These are phyloP conservation scores for Malassezia obtusa DNA, from an alignment of 1,284 basidiomycete genomes.

Conservation along the genomic window DNA sequence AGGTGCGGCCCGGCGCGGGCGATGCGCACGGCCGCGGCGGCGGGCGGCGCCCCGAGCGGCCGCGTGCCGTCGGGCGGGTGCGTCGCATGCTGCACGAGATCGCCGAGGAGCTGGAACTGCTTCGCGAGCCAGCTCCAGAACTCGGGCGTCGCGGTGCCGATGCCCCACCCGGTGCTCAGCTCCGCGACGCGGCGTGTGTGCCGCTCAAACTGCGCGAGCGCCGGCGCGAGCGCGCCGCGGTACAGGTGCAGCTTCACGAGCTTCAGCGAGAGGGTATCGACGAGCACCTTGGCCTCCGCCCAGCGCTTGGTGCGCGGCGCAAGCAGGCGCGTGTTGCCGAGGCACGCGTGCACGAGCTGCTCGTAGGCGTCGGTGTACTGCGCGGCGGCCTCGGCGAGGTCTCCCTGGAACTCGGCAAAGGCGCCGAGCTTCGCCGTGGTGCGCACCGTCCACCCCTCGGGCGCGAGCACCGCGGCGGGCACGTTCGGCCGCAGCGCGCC, in stretches of 20 bases:
- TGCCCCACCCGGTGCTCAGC: slow-evolving; percentile 83
- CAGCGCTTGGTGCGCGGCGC: slow-evolving; percentile 89
- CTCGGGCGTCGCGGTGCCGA: slow-evolving; percentile 91
- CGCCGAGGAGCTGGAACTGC: slow-evolving; percentile 54
- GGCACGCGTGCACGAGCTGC: slow-evolving; percentile 12
- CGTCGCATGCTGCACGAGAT: slow-evolving; percentile 27
- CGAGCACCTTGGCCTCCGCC: slow-evolving; percentile 94
- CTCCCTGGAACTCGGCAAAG: slow-evolving; percentile 85
- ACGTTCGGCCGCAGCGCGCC: slow-evolving; percentile 8
- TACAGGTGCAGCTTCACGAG: slow-evolving; percentile 63
- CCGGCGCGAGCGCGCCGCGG: slow-evolving; percentile 65
- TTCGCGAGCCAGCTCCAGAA: slow-evolving; percentile 93
- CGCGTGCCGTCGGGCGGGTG: not conserved
- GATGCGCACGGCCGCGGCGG: not conserved
- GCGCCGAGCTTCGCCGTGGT: slow-evolving; percentile 95
- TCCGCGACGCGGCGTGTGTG: slow-evolving; percentile 78
- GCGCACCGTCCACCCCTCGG: slow-evolving; percentile 87
- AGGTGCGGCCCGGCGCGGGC: slow-evolving; percentile 18
- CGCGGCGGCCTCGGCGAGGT: slow-evolving; percentile 58
- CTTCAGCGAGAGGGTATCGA: slow-evolving; percentile 54
- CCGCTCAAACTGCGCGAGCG: slow-evolving; percentile 59
- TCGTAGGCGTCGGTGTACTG: slow-evolving; percentile 22
- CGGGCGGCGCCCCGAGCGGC: too few species aligned
- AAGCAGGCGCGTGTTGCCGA: slow-evolving; percentile 65
- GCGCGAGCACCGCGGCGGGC: slow-evolving; percentile 52